phyloP scores from a whole-genome alignment of 805 yeast genomes.

The Tetrapisispora iriomotensis region DNA sequence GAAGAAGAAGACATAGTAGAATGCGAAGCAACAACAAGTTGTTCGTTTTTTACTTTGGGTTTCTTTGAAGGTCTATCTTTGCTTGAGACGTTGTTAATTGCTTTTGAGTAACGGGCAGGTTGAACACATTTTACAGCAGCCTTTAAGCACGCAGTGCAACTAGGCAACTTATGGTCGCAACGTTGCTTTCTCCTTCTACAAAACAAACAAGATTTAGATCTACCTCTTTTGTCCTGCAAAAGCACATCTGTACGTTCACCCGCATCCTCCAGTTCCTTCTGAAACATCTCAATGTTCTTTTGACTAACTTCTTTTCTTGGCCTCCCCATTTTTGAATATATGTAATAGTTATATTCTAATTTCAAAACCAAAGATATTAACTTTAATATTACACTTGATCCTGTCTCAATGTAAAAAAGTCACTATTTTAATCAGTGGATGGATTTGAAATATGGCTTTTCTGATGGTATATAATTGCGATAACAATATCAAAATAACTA shows the following conservation, averaged over 20 bases:
- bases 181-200: constrained; percentile 52
- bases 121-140: constrained; percentile 53
- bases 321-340: constrained; percentile 24
- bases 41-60: no score
- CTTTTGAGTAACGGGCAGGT: constrained; percentile 43
- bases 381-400: no score
- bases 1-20: no score
- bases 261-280: constrained; percentile 27
- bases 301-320: constrained; percentile 29
- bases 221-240: constrained; percentile 39
- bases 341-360: background rate
- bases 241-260: constrained; percentile 22
- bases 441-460: no score
- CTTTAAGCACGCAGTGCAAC: constrained; percentile 57
- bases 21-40: no score
- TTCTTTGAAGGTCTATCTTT: background rate
- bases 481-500: no score
- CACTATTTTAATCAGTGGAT: no score
- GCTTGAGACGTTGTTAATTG: constrained; percentile 1
- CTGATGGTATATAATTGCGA: no score
- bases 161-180: constrained; percentile 56
- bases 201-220: constrained; percentile 46
- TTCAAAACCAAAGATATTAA: no score
- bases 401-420: no score
- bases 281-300: constrained; percentile 27